Percentiles rank a stretch among this genome's conserved stretches.
These are phyloP conservation scores for Xylaria sp. DNA, from an alignment of 2,329 filamentous ascomycete genomes.

Conservation along the genomic window DNA sequence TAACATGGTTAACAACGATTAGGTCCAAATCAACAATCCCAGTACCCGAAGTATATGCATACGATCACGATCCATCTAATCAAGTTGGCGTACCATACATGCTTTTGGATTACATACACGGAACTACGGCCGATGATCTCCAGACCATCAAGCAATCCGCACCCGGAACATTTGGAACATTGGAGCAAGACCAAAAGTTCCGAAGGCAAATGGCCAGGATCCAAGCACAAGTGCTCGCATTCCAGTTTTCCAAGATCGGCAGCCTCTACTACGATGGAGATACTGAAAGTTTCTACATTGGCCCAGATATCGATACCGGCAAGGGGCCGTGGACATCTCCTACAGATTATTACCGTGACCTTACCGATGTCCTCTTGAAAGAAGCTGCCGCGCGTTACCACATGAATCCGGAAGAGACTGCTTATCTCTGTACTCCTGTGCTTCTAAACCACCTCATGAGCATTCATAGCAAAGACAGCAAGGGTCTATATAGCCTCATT, in stretches of 20 bases:
- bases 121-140: background rate
- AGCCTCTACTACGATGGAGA: conserved; percentile 17
- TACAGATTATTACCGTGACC: conserved; percentile 23
- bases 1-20: background rate
- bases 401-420: background rate
- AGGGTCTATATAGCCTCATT: conserved; percentile 14
- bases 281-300: conserved; percentile 17
- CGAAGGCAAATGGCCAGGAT: conserved; percentile 25
- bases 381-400: background rate
- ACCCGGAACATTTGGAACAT: background rate
- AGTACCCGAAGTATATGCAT: conserved; percentile 21
- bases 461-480: background rate
- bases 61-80: conserved; percentile 14
- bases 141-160: background rate
- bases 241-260: conserved; percentile 23
- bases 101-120: conserved; percentile 29
- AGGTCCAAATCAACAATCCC: conserved; percentile 24
- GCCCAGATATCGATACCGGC: conserved; percentile 16
- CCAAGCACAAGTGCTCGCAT: conserved; percentile 13
- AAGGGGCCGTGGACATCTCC: conserved; percentile 23
- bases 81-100: conserved; percentile 25
- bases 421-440: conserved; percentile 1
- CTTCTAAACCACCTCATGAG: conserved; percentile 13
- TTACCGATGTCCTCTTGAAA: conserved; percentile 3
- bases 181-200: conserved; percentile 25